Conservation (phyloP, 306 rosid genomes). For the Quercus aquifolioides region DNA sequence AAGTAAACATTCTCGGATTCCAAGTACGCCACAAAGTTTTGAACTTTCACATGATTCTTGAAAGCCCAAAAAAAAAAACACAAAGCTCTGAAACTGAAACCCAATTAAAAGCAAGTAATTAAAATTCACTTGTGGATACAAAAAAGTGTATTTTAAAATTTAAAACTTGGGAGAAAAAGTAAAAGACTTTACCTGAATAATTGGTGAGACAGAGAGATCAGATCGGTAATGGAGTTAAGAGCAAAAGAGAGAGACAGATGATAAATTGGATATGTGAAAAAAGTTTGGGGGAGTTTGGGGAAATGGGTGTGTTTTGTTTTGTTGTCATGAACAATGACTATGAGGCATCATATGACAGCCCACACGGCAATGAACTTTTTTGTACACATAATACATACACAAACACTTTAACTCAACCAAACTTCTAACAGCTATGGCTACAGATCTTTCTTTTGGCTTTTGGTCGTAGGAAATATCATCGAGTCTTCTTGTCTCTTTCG, state of each 20-base stretch:
- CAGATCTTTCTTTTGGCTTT: no score
- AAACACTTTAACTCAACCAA: background rate
- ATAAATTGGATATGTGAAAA: background rate
- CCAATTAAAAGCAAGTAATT: no score
- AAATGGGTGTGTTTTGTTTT: background rate
- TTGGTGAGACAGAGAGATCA: background rate
- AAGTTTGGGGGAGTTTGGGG: background rate
- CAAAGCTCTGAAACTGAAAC: background rate
- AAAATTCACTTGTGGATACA: no score
- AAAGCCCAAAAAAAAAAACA: background rate
- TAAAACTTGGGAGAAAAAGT: background rate
- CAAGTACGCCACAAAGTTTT: background rate
- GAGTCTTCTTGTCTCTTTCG: no score
- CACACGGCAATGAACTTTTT: background rate
- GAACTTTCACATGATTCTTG: background rate
- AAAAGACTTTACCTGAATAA: background rate
- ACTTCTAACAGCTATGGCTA: no score
- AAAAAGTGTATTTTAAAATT: no score
- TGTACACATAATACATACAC: background rate
- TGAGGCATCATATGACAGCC: background rate
- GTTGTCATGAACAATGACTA: background rate
- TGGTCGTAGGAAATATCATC: no score
- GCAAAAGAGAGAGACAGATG: background rate
- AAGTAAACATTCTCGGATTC: slow-evolving; percentile 18
- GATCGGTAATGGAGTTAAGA: background rate